phyloP scores from a whole-genome alignment of 768 basidiomycete species.

The Leccinum sublutescens region DNA sequence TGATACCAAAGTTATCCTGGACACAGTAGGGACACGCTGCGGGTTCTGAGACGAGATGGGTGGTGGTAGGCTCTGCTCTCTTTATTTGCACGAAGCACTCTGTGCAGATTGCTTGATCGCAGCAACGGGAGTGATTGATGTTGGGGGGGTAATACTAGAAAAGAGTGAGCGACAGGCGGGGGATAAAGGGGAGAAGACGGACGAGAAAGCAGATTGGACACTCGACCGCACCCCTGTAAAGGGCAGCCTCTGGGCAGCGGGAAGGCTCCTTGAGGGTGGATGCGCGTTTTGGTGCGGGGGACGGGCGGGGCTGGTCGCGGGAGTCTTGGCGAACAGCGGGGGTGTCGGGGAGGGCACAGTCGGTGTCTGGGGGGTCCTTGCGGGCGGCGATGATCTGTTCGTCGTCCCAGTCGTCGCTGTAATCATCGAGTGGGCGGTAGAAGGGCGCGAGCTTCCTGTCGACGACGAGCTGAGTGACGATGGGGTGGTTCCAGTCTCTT shows the following conservation, averaged over 20 bases:
- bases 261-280: conserved; percentile 60
- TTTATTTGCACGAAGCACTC: conserved; percentile 99
- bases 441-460: conserved; percentile 91
- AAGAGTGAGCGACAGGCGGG: conserved; percentile 23
- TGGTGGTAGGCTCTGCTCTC: conserved; percentile 90
- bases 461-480: conserved; percentile 85
- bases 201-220: conserved; percentile 99
- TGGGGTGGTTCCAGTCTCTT: conserved; percentile 85
- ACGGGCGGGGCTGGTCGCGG: conserved; percentile 23
- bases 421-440: conserved; percentile 94
- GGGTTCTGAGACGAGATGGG: conserved; percentile 94
- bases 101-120: conserved; percentile 97
- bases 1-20: conserved; percentile 93
- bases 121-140: conserved; percentile 96
- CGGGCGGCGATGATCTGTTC: conserved; percentile 82
- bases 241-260: conserved; percentile 67
- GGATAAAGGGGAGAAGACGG: conserved; percentile 35
- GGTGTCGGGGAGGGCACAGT: conserved; percentile 41
- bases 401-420: conserved; percentile 84
- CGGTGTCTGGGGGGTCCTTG: conserved; percentile 60
- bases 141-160: conserved; percentile 93
- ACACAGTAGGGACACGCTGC: conserved; percentile 98
- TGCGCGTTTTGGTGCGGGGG: conserved; percentile 50
- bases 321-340: conserved; percentile 34
- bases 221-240: conserved; percentile 84